These are phyloP conservation scores for Ophiostoma pallidulum DNA, from an alignment of 2,329 filamentous ascomycete genomes.

Conservation along the genomic window DNA sequence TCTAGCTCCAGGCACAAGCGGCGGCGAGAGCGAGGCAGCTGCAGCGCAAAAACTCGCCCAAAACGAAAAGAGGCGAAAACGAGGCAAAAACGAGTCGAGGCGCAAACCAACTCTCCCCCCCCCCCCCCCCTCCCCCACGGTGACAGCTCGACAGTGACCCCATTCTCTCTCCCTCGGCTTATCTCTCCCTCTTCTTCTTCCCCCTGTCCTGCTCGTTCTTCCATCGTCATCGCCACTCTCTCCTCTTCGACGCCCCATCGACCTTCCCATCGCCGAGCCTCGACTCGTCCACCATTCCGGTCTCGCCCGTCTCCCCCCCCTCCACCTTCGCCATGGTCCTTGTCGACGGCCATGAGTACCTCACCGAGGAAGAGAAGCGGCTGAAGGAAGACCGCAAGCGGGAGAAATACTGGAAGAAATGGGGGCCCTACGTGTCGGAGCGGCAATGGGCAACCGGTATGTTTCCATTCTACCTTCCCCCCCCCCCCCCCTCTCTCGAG, in stretches of 20 bases:
- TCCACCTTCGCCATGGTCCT: slow-evolving; percentile 60
- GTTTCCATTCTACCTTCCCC: too few relatives aligned
- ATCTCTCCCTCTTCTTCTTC: background rate
- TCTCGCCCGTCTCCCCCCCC: background rate
- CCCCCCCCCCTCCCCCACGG: too few relatives aligned
- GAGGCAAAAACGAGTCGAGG: background rate
- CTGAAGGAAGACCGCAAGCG: slow-evolving; percentile 77
- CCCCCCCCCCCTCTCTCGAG: too few relatives aligned
- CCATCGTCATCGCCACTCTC: background rate
- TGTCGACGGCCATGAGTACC: slow-evolving; percentile 77
- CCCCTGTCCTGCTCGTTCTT: background rate
- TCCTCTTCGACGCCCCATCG: background rate
- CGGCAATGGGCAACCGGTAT: slow-evolving; percentile 89
- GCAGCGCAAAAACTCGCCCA: too few relatives aligned
- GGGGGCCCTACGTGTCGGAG: slow-evolving; percentile 90
- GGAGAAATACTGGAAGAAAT: slow-evolving; percentile 94
- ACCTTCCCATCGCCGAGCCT: background rate
- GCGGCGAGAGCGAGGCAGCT: too few relatives aligned
- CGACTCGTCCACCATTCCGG: background rate
- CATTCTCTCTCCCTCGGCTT: background rate
- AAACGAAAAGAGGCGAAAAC: background rate
- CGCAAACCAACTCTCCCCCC: background rate
- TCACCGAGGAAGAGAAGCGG: slow-evolving; percentile 83
- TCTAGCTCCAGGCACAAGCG: slow-evolving; percentile 6
- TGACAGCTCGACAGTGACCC: too few relatives aligned